Evolutionary conservation across 2,329 filamentous ascomycete genomes (phyloP).

Genomic region (Exophiala viscosa): DNA sequence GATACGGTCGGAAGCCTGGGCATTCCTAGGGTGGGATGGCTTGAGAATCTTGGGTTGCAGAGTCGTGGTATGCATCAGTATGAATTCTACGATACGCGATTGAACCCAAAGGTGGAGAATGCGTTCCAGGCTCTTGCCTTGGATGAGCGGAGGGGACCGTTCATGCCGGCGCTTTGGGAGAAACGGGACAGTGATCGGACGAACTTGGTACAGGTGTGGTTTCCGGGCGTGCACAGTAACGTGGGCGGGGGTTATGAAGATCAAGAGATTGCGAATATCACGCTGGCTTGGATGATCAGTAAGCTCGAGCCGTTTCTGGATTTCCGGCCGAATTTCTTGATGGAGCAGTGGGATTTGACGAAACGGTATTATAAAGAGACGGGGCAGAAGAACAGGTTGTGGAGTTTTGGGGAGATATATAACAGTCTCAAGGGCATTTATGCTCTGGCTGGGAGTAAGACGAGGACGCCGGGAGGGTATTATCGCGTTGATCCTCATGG

Average conservation of each 20-base stretch:
- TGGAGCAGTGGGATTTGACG: conserved; percentile 23
- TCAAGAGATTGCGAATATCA: conserved; percentile 47
- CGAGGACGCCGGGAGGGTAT: conserved; percentile 30
- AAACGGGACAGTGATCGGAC: conserved; percentile 29
- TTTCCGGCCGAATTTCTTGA: conserved; percentile 27
- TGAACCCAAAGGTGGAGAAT: conserved; percentile 33
- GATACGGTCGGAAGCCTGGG: conserved; percentile 35
- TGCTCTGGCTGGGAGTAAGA: conserved; percentile 24
- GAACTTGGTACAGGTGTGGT: conserved; percentile 46
- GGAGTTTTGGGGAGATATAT: conserved; percentile 29
- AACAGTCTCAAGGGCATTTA: conserved; percentile 28
- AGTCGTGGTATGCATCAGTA: conserved; percentile 29
- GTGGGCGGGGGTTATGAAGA: conserved; percentile 48
- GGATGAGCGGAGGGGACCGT: conserved; percentile 33
- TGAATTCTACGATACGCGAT: conserved; percentile 33
- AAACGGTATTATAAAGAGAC: conserved; percentile 24
- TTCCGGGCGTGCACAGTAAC: conserved; percentile 48
- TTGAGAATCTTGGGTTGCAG: conserved; percentile 20
- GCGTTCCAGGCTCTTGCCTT: conserved; percentile 36
- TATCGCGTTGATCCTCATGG: conserved; percentile 27
- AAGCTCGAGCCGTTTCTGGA: conserved; percentile 35
- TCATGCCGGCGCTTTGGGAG: conserved; percentile 34
- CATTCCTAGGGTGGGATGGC: conserved; percentile 29
- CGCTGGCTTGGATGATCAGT: conserved; percentile 52
- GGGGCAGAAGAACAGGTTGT: conserved; percentile 26